Evolutionary conservation across 495 filamentous ascomycete genomes (phyloP).

Genomic region (Penicillium robsamsonii): DNA sequence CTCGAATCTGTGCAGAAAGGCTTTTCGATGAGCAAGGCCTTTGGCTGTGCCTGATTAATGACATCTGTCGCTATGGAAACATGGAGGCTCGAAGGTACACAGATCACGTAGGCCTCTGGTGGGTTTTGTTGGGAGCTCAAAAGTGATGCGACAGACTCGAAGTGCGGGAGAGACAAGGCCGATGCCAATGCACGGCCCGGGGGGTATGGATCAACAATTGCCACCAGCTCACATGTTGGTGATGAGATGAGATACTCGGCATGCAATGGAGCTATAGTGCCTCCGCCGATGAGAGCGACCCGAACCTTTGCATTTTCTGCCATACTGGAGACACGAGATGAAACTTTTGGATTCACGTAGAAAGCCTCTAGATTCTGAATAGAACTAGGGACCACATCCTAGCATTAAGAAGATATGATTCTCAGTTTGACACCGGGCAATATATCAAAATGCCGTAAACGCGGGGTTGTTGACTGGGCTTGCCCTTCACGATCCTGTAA

Average conservation of each 20-base stretch:
- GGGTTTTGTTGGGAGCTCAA: not conserved
- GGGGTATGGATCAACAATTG: slow-evolving; percentile 7
- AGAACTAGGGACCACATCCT: not conserved
- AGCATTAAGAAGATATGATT: too few species aligned
- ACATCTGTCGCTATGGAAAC: slow-evolving; percentile 5
- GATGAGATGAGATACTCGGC: slow-evolving; percentile 10
- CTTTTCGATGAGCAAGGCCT: slow-evolving; percentile 13
- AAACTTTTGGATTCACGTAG: too few species aligned
- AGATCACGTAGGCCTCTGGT: slow-evolving; percentile 15
- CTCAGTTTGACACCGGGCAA: not conserved
- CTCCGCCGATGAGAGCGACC: slow-evolving; percentile 8
- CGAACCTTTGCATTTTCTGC: not conserved
- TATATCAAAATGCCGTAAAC: not conserved
- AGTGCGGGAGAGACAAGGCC: not conserved
- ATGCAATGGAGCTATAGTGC: slow-evolving; percentile 11
- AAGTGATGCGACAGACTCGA: not conserved
- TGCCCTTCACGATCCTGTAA: not conserved
- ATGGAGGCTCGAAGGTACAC: slow-evolving; percentile 16
- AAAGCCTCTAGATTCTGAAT: not conserved
- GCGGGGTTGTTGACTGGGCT: not conserved
- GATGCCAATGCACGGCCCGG: not conserved
- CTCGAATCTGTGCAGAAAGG: slow-evolving; percentile 14
- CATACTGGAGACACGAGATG: not conserved
- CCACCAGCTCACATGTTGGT: slow-evolving; percentile 3
- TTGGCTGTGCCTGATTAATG: slow-evolving; percentile 3